Base-by-base conservation (phyloP, 768 basidiomycete genomes). In the Calocybe indica region DNA sequence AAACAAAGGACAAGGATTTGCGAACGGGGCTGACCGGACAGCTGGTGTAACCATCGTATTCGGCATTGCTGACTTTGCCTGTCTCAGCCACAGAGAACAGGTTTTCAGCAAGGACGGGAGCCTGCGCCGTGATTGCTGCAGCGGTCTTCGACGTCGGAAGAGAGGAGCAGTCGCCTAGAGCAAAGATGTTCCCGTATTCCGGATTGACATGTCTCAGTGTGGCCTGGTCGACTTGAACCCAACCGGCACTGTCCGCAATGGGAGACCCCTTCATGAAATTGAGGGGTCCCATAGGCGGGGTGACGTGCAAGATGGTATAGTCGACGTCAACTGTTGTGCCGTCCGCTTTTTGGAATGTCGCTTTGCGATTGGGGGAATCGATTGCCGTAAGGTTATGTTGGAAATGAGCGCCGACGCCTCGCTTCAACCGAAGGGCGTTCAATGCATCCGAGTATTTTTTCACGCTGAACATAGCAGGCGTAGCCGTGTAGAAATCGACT, bases 101-200 rank as follows among this genome's bases (percentile, higher is more conserved):
- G 67, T 97, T 98, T 67, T 97, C 89, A 1, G 85, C 79, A 39
- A 98, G 74, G 5, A 99, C 85, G 8, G 95, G 95, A 1, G 88
- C 83, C 64, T 99, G 92, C 0, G 81, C 82, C 2, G 89, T 92
- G 58, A 97, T 87, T 5, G 94, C 95, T 10, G 95, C 94, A 0
- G 88, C 91, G 0, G 95, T 99, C 75, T 95, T 99, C 64, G 89
- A 92, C 28, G 92, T 98, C 6, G 95, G 95, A 29, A 96, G 67
- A 33, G 84, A 88, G 15, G 90, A 88, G 58, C 88, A 88, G 61
- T 99, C 95, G n/a, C 95, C 95, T 8, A 97, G 60, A 6, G 90
- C 76, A 64, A 93, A 97, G 30, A 97, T 78, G 63, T 96, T 97
- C 36, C 72, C 67, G 58, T 73, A 88, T 57, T 82, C 77, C 14